Evolutionary conservation across 2,329 filamentous ascomycete species (phyloP).

Genomic region (Curvularia sp.): DNA sequence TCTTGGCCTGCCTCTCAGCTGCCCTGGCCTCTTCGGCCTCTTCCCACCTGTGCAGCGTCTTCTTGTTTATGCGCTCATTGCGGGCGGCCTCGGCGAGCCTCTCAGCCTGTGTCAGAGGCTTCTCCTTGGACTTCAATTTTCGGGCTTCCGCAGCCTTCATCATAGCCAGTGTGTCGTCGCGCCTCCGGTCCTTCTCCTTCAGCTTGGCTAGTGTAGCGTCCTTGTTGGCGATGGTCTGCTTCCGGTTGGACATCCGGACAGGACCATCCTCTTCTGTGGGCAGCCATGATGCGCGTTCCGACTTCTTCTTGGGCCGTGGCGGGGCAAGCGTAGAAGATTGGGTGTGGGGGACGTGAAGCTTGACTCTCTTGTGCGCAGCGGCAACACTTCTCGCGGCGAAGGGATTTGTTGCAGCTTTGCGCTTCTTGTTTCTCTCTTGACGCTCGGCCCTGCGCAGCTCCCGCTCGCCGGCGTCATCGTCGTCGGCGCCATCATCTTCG

Average conservation of each 20-base stretch:
- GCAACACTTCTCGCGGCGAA: slow-evolving; percentile 47
- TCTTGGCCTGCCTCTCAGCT: slow-evolving; percentile 79
- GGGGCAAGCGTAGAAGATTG: slow-evolving; percentile 59
- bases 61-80: slow-evolving; percentile 85
- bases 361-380: slow-evolving; percentile 51
- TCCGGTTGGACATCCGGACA: slow-evolving; percentile 67
- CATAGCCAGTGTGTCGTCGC: slow-evolving; percentile 72
- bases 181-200: slow-evolving; percentile 73
- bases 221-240: slow-evolving; percentile 68
- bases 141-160: slow-evolving; percentile 68
- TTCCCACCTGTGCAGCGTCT: slow-evolving; percentile 92
- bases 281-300: slow-evolving; percentile 74
- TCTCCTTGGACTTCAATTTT: slow-evolving; percentile 77
- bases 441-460: slow-evolving; percentile 81
- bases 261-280: slow-evolving; percentile 69
- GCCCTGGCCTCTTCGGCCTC: slow-evolving; percentile 88
- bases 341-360: slow-evolving; percentile 48
- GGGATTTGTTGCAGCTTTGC: slow-evolving; percentile 70
- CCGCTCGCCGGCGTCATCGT: slow-evolving; percentile 87
- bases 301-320: slow-evolving; percentile 68
- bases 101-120: slow-evolving; percentile 85
- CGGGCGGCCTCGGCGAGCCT: slow-evolving; percentile 80
- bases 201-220: slow-evolving; percentile 70
- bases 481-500: slow-evolving; percentile 70
- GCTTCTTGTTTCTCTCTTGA: slow-evolving; percentile 71